These are phyloP conservation scores for Trametes cubensis DNA, from an alignment of 768 basidiomycete species.

Conservation along the genomic window DNA sequence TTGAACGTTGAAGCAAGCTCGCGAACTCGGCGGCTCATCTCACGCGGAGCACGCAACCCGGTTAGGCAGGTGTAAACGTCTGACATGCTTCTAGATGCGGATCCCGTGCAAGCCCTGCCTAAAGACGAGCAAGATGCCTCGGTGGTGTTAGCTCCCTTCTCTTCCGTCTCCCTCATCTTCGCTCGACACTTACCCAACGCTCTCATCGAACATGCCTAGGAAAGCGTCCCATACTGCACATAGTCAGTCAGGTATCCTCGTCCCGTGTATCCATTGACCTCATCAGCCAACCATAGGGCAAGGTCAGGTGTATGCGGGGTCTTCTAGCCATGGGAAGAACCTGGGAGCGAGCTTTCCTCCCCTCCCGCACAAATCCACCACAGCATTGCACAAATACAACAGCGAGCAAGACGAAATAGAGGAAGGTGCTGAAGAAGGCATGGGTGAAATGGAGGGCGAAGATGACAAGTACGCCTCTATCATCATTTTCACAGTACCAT, in stretches of 20 bases:
- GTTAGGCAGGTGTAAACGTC: conserved; percentile 12
- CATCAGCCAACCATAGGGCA: too few species aligned
- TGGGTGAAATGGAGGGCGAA: conserved; percentile 18
- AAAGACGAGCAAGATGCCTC: background rate
- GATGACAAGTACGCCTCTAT: conserved; percentile 18
- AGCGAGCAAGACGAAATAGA: background rate
- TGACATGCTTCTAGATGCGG: conserved; percentile 9
- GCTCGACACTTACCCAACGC: background rate
- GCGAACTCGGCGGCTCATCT: too few species aligned
- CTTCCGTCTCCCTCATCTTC: background rate
- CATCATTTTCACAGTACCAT: background rate
- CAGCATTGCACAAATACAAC: background rate
- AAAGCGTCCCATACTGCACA: background rate
- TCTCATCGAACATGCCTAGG: background rate
- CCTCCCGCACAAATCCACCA: background rate
- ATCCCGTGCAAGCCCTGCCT: background rate
- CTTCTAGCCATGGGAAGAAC: too few species aligned
- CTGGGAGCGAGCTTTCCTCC: background rate
- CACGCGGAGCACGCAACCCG: background rate
- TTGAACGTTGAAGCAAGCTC: too few species aligned
- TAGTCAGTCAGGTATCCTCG: too few species aligned
- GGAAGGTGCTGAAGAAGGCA: conserved; percentile 5
- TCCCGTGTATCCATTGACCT: too few species aligned
- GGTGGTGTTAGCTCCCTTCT: background rate
- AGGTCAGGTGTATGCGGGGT: too few species aligned